Conservation (phyloP, 352 stramenopile species). For the Phytophthora macrochlamydospora region DNA sequence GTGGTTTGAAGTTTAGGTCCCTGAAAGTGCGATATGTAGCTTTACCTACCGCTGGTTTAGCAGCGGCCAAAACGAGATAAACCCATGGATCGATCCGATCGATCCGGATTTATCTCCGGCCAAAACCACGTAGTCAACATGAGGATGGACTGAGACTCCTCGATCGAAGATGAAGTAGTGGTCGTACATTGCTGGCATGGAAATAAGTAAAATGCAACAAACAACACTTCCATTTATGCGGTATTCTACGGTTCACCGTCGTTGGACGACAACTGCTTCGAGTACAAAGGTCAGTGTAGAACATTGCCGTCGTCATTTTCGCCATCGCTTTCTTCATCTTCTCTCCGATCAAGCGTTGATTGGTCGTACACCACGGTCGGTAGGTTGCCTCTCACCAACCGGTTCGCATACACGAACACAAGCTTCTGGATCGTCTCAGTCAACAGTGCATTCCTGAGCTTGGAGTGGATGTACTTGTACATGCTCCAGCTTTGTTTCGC, state of each 20-base stretch:
- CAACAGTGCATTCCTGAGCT: slow-evolving; percentile 4
- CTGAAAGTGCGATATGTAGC: too few relatives aligned
- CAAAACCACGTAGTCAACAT: background rate
- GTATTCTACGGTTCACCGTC: background rate
- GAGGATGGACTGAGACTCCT: background rate
- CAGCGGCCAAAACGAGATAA: background rate
- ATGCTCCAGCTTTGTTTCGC: slow-evolving; percentile 15
- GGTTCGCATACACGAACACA: slow-evolving; percentile 10
- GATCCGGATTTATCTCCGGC: background rate
- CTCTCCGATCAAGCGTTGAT: background rate
- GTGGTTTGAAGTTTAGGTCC: too few relatives aligned
- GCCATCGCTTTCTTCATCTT: background rate
- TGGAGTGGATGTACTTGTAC: slow-evolving; percentile 8
- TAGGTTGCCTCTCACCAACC: background rate
- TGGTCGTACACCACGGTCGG: background rate
- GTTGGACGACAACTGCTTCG: background rate
- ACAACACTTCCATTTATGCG: background rate
- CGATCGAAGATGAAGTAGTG: background rate
- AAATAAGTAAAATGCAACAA: background rate
- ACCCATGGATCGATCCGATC: background rate
- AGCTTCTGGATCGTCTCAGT: slow-evolving; percentile 7
- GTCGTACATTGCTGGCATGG: background rate
- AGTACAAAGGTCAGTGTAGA: background rate
- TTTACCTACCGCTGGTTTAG: background rate
- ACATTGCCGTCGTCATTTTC: background rate